A percentile compares a stretch with the other conserved stretches of the same genome.
Conservation (phyloP, 768 basidiomycete genomes). For the Auricularia auricula-judae region DNA sequence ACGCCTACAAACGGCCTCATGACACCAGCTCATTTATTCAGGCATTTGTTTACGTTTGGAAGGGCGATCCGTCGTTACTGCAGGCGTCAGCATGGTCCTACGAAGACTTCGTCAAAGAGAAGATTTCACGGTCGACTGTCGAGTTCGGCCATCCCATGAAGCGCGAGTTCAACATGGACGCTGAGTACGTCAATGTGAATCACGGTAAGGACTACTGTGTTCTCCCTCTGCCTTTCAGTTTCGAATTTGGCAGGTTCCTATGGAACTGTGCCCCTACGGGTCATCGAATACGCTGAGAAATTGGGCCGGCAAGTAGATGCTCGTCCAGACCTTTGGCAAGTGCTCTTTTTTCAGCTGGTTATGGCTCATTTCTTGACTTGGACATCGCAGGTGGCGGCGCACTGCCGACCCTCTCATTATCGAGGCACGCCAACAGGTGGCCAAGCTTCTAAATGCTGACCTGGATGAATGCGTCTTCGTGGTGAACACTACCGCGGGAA, state of each 20-base stretch:
- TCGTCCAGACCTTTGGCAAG: conserved; percentile 18
- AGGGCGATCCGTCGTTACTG: neutral
- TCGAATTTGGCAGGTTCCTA: conserved; percentile 15
- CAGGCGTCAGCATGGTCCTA: conserved; percentile 13
- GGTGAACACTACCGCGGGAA: conserved; percentile 49
- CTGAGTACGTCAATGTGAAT: conserved; percentile 9
- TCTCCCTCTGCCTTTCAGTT: neutral
- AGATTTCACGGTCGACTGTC: neutral
- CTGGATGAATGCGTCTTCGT: conserved; percentile 28
- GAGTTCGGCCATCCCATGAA: conserved; percentile 20
- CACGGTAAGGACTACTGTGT: neutral
- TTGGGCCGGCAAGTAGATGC: conserved; percentile 19
- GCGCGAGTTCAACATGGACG: conserved; percentile 19
- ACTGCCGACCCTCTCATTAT: conserved; percentile 16
- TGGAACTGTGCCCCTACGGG: conserved; percentile 21
- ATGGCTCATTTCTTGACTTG: neutral
- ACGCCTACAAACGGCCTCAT: neutral
- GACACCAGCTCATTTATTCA: neutral
- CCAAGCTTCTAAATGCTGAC: conserved; percentile 20
- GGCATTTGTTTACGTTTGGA: neutral
- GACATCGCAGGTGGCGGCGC: conserved; percentile 14
- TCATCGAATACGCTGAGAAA: conserved; percentile 16
- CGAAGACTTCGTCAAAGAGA: conserved; percentile 5
- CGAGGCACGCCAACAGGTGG: conserved; percentile 15
- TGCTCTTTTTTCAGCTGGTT: neutral